Percentiles rank a stretch among this genome's conserved stretches.
phyloP scores from a whole-genome alignment of 306 rosid species.

The Casuarina equisetifolia region DNA sequence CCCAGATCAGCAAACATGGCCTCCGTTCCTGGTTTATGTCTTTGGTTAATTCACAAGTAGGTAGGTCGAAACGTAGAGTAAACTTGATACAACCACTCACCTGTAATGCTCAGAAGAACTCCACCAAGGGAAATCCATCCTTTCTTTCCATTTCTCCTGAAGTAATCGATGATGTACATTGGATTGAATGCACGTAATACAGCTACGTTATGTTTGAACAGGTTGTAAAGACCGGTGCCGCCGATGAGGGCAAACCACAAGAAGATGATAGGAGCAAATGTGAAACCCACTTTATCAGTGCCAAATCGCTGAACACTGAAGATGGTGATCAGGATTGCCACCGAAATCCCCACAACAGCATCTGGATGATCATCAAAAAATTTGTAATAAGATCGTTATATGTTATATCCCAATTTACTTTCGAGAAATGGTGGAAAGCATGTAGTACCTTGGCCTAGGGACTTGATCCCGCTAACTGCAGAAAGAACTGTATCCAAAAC shows the following conservation, averaged over 20 bases:
- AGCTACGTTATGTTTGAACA: conserved; percentile 45
- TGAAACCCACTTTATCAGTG: conserved; percentile 59
- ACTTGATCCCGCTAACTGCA: conserved; percentile 72
- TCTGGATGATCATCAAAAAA: conserved; percentile 23
- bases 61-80: no score
- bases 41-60: background rate
- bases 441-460: conserved; percentile 57
- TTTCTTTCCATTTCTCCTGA: conserved; percentile 48
- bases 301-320: conserved; percentile 55
- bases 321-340: conserved; percentile 43
- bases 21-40: conserved; percentile 55
- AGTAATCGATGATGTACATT: conserved; percentile 36
- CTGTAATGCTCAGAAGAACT: conserved; percentile 57
- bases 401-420: no score
- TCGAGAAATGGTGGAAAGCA: no score
- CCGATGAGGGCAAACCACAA: conserved; percentile 54
- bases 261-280: conserved; percentile 55
- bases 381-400: no score
- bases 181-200: conserved; percentile 62
- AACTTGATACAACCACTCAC: conserved; percentile 12
- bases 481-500: conserved; percentile 53
- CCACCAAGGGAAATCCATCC: conserved; percentile 73
- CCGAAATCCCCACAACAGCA: conserved; percentile 54
- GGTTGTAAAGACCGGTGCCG: conserved; percentile 59
- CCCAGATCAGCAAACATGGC: conserved; percentile 98